A percentile compares a stretch with the other conserved stretches of the same genome.
These are phyloP conservation scores for Naegleria fowleri DNA, from an alignment of 208 protist genomes.

Conservation along the genomic window DNA sequence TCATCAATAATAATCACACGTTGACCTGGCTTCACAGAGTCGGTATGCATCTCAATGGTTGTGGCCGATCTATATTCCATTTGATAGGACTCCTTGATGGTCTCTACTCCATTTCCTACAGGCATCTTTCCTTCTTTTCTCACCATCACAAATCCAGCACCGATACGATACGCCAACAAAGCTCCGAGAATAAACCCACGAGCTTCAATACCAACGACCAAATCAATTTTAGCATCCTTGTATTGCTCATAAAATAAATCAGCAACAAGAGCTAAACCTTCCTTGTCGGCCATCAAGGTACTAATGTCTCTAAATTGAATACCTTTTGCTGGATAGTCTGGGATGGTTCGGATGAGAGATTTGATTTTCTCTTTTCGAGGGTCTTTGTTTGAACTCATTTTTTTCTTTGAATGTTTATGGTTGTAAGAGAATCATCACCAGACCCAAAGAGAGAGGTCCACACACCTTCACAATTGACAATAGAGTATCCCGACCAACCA, in stretches of 20 bases:
- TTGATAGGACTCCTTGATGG: neutral
- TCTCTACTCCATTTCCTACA: neutral
- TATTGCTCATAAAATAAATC: slow-evolving; percentile 11
- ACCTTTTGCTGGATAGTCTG: slow-evolving; percentile 22
- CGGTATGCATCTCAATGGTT: slow-evolving; percentile 24
- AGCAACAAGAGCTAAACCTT: neutral
- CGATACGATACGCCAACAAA: neutral
- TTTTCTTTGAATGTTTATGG: too few relatives aligned
- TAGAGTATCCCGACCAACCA: too few relatives aligned
- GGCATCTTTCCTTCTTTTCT: slow-evolving; percentile 26
- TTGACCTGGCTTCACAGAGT: neutral
- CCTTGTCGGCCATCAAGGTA: neutral
- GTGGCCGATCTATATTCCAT: slow-evolving; percentile 25
- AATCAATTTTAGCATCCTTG: neutral
- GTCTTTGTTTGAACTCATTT: neutral
- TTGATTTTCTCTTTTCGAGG: neutral
- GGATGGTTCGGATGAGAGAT: slow-evolving; percentile 25
- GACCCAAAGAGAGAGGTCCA: too few relatives aligned
- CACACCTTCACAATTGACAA: too few relatives aligned
- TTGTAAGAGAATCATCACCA: too few relatives aligned
- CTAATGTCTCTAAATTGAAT: slow-evolving; percentile 29
- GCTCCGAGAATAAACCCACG: slow-evolving; percentile 30
- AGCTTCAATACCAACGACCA: slow-evolving; percentile 15
- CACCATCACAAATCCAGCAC: slow-evolving; percentile 13
- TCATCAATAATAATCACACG: slow-evolving; percentile 31